These are phyloP conservation scores for Fusarium falciforme DNA, from an alignment of 2,329 filamentous ascomycete genomes.

Conservation along the genomic window DNA sequence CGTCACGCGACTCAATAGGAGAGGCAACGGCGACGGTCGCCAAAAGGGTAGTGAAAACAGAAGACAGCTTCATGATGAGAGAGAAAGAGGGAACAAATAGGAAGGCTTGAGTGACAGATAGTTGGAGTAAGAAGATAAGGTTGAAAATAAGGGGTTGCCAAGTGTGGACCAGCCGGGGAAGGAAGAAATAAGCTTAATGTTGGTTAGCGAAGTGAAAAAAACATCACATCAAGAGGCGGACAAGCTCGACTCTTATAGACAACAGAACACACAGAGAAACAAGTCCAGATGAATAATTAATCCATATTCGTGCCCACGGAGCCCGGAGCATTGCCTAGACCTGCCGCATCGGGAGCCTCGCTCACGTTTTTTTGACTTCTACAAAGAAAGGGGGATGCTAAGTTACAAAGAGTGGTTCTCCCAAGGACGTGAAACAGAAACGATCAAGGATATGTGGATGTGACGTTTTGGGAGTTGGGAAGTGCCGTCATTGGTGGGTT, in stretches of 20 bases:
- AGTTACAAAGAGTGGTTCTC: not conserved
- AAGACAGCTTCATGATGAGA: slow-evolving; percentile 30
- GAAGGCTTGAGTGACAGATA: not conserved
- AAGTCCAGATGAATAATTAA: not conserved
- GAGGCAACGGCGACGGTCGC: slow-evolving; percentile 30
- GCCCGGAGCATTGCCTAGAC: not conserved
- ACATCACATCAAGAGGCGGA: not conserved
- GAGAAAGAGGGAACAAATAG: not conserved
- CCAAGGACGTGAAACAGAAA: slow-evolving; percentile 12
- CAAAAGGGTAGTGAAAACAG: slow-evolving; percentile 21
- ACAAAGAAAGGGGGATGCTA: not conserved
- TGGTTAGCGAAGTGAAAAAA: not conserved
- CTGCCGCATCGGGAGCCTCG: slow-evolving; percentile 14
- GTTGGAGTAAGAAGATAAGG: not conserved
- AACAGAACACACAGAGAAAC: fast-evolving
- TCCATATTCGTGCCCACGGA: slow-evolving; percentile 19
- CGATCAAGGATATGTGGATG: not conserved
- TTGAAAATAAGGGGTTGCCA: not conserved
- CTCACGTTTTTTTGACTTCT: not conserved
- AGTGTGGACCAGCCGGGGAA: not conserved
- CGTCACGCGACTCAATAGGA: slow-evolving; percentile 18
- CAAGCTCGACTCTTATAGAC: slow-evolving; percentile 13
- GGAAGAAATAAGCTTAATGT: not conserved
- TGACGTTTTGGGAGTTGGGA: not conserved
- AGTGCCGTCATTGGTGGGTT: slow-evolving; percentile 24